These are phyloP conservation scores for Solanum bukasovii DNA, from an alignment of 257 asterid genomes.

Conservation along the genomic window DNA sequence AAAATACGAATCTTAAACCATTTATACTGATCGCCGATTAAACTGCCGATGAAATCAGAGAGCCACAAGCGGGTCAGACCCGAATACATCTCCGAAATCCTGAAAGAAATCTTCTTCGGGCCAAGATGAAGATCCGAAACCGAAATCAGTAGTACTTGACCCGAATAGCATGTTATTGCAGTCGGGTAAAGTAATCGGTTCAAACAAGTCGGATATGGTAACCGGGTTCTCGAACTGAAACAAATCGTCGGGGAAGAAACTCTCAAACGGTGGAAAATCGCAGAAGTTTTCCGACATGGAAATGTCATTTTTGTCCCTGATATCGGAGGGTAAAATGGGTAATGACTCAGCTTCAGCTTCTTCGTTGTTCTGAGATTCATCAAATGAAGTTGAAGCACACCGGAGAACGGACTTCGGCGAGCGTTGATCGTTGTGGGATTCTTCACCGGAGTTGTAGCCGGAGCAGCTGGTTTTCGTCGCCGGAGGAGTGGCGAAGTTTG, in stretches of 20 bases:
- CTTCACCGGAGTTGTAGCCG: slow-evolving; percentile 68
- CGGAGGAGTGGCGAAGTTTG: slow-evolving; percentile 50
- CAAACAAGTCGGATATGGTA: slow-evolving; percentile 40
- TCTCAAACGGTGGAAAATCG: slow-evolving; percentile 18
- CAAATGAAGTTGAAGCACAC: slow-evolving; percentile 27
- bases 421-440: slow-evolving; percentile 34
- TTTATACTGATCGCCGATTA: neutral
- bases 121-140: slow-evolving; percentile 27
- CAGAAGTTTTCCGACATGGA: slow-evolving; percentile 19
- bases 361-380: slow-evolving; percentile 25
- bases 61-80: slow-evolving; percentile 74
- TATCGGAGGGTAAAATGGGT: slow-evolving; percentile 2
- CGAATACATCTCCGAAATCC: slow-evolving; percentile 74
- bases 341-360: slow-evolving; percentile 40
- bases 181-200: slow-evolving; percentile 24
- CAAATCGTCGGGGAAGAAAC: slow-evolving; percentile 33
- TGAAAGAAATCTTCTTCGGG: slow-evolving; percentile 51
- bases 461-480: slow-evolving; percentile 18
- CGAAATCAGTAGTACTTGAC: slow-evolving; percentile 25
- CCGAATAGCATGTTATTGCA: slow-evolving; percentile 26
- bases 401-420: slow-evolving; percentile 82
- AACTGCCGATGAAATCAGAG: slow-evolving; percentile 20
- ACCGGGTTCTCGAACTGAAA: slow-evolving; percentile 40
- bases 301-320: neutral
- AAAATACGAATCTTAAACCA: neutral